phyloP scores from a whole-genome alignment of 768 basidiomycete genomes.

The Symmetrospora coprosmae region DNA sequence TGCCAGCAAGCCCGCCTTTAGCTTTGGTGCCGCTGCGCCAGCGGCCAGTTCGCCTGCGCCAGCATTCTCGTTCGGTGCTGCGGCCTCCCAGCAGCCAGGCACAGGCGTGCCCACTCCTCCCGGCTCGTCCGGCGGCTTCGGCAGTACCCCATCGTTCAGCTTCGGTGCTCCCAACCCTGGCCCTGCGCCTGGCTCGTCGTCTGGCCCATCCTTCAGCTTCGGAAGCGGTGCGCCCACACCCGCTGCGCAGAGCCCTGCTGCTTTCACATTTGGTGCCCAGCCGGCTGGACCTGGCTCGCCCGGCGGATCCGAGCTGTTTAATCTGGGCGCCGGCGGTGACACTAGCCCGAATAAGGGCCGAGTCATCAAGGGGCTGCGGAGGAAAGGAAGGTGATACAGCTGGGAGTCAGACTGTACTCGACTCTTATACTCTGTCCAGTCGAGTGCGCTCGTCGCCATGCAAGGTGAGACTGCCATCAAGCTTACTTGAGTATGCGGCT shows the following conservation, averaged over 20 bases:
- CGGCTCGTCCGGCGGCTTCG: too few relatives aligned
- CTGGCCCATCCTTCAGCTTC: slow-evolving; percentile 1
- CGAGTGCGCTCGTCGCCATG: too few relatives aligned
- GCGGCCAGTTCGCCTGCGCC: background rate
- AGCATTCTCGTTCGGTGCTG: slow-evolving; percentile 3
- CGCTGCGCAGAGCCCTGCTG: background rate
- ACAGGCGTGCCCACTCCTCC: too few relatives aligned
- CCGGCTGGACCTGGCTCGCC: background rate
- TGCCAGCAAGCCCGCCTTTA: background rate
- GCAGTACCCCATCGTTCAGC: background rate
- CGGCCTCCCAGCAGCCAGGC: too few relatives aligned
- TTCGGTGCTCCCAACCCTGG: background rate
- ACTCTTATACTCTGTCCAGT: too few relatives aligned
- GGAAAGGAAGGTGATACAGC: too few relatives aligned
- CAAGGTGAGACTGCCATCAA: too few relatives aligned
- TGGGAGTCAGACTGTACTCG: too few relatives aligned
- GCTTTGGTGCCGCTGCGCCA: background rate
- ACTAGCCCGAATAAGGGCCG: slow-evolving; percentile 8
- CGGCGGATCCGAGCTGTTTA: background rate
- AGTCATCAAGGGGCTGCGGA: background rate
- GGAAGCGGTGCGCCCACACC: background rate
- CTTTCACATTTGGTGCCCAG: background rate
- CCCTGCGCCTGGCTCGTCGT: background rate
- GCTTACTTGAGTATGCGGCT: too few relatives aligned
- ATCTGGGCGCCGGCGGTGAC: background rate